A percentile compares a stretch with the other conserved stretches of the same genome.
Conservation (phyloP, 2,329 filamentous ascomycete species). For the Arthrobotrys entomopaga region DNA sequence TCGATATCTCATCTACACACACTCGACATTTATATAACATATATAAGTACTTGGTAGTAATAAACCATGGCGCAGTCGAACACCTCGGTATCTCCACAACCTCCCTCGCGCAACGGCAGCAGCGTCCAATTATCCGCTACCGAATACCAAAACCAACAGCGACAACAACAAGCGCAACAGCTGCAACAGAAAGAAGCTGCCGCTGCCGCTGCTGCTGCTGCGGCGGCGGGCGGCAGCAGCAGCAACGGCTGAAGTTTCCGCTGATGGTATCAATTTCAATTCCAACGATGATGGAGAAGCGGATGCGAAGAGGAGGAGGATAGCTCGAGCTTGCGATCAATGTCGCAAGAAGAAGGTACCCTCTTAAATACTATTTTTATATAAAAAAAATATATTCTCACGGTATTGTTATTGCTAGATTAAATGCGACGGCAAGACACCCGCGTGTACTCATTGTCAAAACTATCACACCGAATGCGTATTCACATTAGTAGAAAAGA, state of each 20-base stretch:
- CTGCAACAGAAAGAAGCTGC: constrained; percentile 21
- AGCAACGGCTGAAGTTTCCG: not conserved
- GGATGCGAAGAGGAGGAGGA: constrained; percentile 64
- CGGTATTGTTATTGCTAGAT: constrained; percentile 64
- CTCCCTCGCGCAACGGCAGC: constrained; percentile 28
- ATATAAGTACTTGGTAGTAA: not conserved
- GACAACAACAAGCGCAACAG: constrained; percentile 33
- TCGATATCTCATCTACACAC: too few species aligned
- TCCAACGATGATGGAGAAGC: constrained; percentile 19
- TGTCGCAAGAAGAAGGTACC: constrained; percentile 77
- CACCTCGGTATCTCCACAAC: constrained; percentile 30
- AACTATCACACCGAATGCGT: constrained; percentile 98
- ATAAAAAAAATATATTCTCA: too few species aligned
- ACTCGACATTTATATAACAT: too few species aligned
- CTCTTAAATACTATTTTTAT: not conserved
- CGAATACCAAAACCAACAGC: constrained; percentile 50
- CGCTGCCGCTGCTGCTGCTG: constrained; percentile 15
- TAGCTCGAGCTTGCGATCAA: constrained; percentile 83
- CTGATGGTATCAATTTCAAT: constrained; percentile 30
- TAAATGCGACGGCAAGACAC: constrained; percentile 86
- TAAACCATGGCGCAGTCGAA: constrained; percentile 35
- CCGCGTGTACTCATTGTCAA: constrained; percentile 91
- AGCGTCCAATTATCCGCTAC: constrained; percentile 52
- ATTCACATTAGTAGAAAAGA: constrained; percentile 98
- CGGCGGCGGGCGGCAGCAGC: not conserved